Evolutionary conservation across 225 moss, liverwort and hornwort species (phyloP).

Genomic region (Pseudisothecium myosuroides): DNA sequence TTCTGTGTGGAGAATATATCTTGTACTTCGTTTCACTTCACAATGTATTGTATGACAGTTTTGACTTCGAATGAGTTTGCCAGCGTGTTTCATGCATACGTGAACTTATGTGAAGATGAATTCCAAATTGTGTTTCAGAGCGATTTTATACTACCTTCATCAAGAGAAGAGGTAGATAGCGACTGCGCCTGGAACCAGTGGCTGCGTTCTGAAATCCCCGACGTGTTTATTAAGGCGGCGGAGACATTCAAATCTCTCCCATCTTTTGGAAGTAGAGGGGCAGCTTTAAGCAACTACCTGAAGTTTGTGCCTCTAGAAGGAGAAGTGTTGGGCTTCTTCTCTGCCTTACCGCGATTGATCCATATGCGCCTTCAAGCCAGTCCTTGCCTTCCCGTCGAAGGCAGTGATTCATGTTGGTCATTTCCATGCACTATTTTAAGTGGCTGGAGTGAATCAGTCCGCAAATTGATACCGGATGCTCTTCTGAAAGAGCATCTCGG

Average conservation of each 20-base stretch:
- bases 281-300: conserved; percentile 68
- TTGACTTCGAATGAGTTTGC: neutral
- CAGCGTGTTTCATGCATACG: neutral
- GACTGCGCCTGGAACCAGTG: conserved; percentile 98
- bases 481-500: conserved; percentile 65
- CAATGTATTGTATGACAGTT: neutral
- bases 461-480: conserved; percentile 51
- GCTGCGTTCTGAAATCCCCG: conserved; percentile 82
- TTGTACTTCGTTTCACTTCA: neutral
- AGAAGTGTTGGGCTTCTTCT: conserved; percentile 91
- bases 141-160: conserved; percentile 87
- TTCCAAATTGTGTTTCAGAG: conserved; percentile 18
- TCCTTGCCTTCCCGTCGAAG: conserved; percentile 70
- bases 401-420: conserved; percentile 56
- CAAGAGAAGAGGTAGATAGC: conserved; percentile 93
- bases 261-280: conserved; percentile 32
- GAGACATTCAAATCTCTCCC: conserved; percentile 46
- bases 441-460: conserved; percentile 49
- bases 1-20: neutral
- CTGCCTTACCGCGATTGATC: conserved; percentile 74
- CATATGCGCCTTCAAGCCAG: conserved; percentile 52
- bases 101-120: neutral
- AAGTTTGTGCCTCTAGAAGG: conserved; percentile 91
- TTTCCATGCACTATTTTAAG: conserved; percentile 66
- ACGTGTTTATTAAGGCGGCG: conserved; percentile 40